Evolutionary conservation across 2,329 filamentous ascomycete species (phyloP), one percentile per base, ranked within the genome.

Genomic region (Colletotrichum spaethianum): DNA sequence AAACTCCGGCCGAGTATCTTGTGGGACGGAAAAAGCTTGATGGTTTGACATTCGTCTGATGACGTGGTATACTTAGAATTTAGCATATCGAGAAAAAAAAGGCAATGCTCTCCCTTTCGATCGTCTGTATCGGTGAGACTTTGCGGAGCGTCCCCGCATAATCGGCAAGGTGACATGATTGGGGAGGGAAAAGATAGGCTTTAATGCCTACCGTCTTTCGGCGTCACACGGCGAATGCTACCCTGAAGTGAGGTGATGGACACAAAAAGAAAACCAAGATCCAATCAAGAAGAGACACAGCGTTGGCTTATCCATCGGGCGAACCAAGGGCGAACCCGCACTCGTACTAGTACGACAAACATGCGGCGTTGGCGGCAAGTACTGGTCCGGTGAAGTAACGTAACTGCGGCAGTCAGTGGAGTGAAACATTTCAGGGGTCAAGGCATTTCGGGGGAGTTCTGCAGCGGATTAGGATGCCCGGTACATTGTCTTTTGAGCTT

Each of bases 401-500:
- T 62, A 18, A 31, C 8, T 50, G 26, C 38, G 40, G 59, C 33
- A 28, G 52, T 18, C 42, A 40, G 38, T 14, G 9, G 42, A 55
- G 36, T 63, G 65, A 72, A 69, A 63, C 64, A 38, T 20, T 59
- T 14, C 50, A 69, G 50, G 59, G 69, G 62, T 69, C 56, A 50
- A 52, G 64, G 64, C 28, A 36, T 9, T 23, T 62, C 63, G 56
- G 56, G 38, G 38, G 40, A 20, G 38, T 71, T 61, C 63, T 61
- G 57, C 31, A 36, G 61, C 38, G 44, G 44, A 28, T 28, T 28
- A 26, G 59, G 44, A 53, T 33, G 40, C 44, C 59, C 57, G 69
- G 65, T 42, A 53, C 26, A 20, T 44, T 26, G 16, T 28, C 31
- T 38, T 65, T 46, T 52, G 63, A 62, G 57, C 63, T 42, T 46